Base-by-base conservation (phyloP, 164 flowering plant species). In the Piper betle region DNA sequence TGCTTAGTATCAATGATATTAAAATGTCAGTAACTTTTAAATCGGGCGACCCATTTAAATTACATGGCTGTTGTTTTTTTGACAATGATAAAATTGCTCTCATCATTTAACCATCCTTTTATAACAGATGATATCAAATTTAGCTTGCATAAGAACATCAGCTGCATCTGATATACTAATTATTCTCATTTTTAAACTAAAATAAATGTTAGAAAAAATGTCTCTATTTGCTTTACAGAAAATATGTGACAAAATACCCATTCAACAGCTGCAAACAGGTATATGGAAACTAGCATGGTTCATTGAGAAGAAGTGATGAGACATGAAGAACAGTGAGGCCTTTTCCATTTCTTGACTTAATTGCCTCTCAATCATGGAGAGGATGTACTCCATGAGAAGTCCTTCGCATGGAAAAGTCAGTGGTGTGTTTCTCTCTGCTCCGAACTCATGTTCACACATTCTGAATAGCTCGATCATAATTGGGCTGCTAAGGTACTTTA, bases 361-460 rank as follows among this genome's bases (percentile, higher is more conserved):
- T 38, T 37, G 41, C 39, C 59, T 40, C 18, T 39, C 37, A 10
- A 62, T 20, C 25, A 68, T 50, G 1, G 64, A 68, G 10, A 72
- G 53, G 20, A 62, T 59, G 5, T 55, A 62, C 37, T 60, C 65
- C 69, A 73, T 55, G 53, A 72, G 53, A 15, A 62, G 17, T 6
- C 62, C 55, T 37, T 63, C 67, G 17, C 76, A 73, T 5, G 76
- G 76, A 37, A 73, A 46, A 4, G 54, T 63, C 48, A 73, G 62
- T 3, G 70, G 69, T 6, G 70, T 62, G 48, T 53, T 25, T 5
- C 62, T 18, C 4, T 64, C 66, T 58, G 69, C 38, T 5, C 76
- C 70, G 52, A 66, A 73, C 38, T 57, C 70, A 18, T 63, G 69
- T 56, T 69, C 72, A 41, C 72, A 42, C 59, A 73, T 63, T 33